Percentiles rank a stretch among this genome's conserved stretches.
These are phyloP conservation scores for Neonectria sp. DNA, from an alignment of 2,329 filamentous ascomycete species.

Conservation along the genomic window DNA sequence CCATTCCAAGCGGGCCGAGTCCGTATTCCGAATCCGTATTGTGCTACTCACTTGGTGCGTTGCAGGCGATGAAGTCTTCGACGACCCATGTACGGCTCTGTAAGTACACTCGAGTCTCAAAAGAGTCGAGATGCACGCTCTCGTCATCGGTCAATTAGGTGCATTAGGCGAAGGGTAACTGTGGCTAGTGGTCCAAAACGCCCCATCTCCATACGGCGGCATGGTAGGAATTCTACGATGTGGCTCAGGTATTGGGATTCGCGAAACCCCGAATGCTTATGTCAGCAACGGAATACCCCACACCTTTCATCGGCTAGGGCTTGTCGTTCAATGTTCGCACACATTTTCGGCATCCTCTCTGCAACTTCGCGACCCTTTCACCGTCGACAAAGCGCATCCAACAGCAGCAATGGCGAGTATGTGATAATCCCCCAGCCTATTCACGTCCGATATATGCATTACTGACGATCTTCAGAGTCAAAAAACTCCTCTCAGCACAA, in stretches of 20 bases:
- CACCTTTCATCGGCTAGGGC: constrained; percentile 46
- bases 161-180: not conserved
- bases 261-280: constrained; percentile 23
- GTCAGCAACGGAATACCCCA: constrained; percentile 38
- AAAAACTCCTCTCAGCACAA: constrained; percentile 99
- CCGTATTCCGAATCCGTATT: not conserved
- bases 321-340: constrained; percentile 45
- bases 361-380: constrained; percentile 48
- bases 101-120: no score
- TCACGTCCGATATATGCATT: constrained; percentile 6
- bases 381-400: constrained; percentile 47
- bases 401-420: constrained; percentile 60
- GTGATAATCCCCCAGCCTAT: constrained; percentile 38
- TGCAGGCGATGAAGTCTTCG: not conserved
- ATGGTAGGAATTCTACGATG: not conserved
- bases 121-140: no score
- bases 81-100: no score
- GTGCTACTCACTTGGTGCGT: not conserved
- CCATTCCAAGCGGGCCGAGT: not conserved
- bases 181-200: not conserved
- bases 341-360: constrained; percentile 48
- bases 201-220: not conserved
- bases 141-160: no score
- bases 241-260: no score
- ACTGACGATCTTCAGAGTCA: constrained; percentile 77